Evolutionary conservation across 495 filamentous ascomycete species (phyloP).

Genomic region (Hypoxylon fragiforme): DNA sequence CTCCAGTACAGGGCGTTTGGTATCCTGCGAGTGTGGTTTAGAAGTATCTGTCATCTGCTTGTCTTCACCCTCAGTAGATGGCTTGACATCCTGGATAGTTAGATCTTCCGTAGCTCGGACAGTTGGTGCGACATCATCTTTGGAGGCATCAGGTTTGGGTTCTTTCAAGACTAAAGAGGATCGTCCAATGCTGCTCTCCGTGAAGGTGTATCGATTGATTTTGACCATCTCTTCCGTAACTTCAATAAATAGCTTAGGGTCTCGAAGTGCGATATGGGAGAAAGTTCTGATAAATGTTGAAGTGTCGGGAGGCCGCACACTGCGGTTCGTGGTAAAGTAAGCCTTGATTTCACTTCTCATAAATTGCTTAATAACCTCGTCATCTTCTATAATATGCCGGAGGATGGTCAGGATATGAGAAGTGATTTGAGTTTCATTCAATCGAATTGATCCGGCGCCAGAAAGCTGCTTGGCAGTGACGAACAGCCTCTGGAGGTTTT

Average conservation of each 20-base stretch:
- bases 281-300: slow-evolving; percentile 73
- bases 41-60: slow-evolving; percentile 62
- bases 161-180: slow-evolving; percentile 41
- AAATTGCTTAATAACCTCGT: slow-evolving; percentile 83
- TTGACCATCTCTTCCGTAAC: slow-evolving; percentile 86
- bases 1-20: slow-evolving; percentile 84
- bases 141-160: slow-evolving; percentile 35
- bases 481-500: slow-evolving; percentile 86
- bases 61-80: slow-evolving; percentile 53
- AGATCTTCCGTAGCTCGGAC: slow-evolving; percentile 61
- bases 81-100: slow-evolving; percentile 56
- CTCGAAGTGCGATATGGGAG: slow-evolving; percentile 79
- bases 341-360: slow-evolving; percentile 89
- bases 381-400: slow-evolving; percentile 92
- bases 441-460: slow-evolving; percentile 69
- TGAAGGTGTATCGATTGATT: slow-evolving; percentile 60
- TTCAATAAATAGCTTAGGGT: slow-evolving; percentile 86
- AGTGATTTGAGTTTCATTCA: slow-evolving; percentile 65
- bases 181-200: slow-evolving; percentile 51
- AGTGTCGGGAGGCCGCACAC: slow-evolving; percentile 66
- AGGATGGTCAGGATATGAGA: slow-evolving; percentile 79
- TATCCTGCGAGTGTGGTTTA: slow-evolving; percentile 60
- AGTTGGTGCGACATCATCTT: slow-evolving; percentile 45
- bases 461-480: slow-evolving; percentile 92
- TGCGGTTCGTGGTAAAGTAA: slow-evolving; percentile 65